Evolutionary conservation across 257 asterid species (phyloP).

Genomic region (Solanum neorickii): DNA sequence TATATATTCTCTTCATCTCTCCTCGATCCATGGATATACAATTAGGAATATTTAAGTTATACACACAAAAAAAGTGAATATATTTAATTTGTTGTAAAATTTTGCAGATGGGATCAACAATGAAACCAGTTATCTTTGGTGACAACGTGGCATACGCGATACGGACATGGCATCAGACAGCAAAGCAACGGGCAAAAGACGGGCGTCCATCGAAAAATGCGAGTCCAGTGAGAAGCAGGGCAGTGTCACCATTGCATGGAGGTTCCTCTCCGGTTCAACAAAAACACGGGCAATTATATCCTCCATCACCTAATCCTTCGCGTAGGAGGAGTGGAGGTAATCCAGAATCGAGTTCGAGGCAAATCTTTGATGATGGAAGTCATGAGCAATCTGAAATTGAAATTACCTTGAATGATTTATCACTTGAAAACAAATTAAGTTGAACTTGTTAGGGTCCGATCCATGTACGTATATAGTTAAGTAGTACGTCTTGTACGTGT

Average conservation of each 20-base stretch:
- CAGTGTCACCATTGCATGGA: neutral
- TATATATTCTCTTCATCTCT: neutral
- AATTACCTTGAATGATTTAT: neutral
- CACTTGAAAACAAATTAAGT: neutral
- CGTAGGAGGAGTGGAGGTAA: neutral
- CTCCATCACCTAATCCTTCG: neutral
- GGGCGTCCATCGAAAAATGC: neutral
- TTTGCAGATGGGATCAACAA: slow-evolving; percentile 5
- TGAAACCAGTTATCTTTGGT: neutral
- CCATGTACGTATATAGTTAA: neutral
- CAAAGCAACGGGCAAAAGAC: neutral
- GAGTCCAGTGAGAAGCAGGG: neutral
- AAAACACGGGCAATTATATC: neutral
- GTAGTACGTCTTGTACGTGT: neutral
- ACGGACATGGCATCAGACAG: neutral
- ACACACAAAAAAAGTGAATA: neutral
- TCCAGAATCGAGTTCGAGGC: neutral
- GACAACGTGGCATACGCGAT: neutral
- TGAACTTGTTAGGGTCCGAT: neutral
- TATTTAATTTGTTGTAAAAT: neutral
- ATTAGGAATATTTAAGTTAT: neutral
- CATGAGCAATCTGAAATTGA: neutral
- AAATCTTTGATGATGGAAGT: neutral
- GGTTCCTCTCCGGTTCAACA: neutral
- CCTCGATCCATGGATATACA: neutral